Percentiles rank a stretch among this genome's conserved stretches.
phyloP scores from a whole-genome alignment of 352 stramenopile species.

The Globisporangium paddicum region DNA sequence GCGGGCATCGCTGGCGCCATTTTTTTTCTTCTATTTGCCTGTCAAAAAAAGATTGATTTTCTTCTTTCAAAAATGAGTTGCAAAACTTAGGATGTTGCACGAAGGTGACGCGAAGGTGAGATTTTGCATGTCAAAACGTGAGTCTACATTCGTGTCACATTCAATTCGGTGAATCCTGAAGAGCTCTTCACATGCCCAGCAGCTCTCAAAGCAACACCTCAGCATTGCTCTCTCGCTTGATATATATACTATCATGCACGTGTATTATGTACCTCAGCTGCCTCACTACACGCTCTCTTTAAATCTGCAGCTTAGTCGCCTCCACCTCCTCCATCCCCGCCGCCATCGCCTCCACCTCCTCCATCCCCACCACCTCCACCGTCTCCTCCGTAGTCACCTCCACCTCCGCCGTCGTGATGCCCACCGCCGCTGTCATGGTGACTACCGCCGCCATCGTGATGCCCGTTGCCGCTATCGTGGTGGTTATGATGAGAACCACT shows the following conservation, averaged over 20 bases:
- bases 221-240: too few relatives aligned
- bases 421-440: background rate
- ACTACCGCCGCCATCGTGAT: background rate
- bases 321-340: background rate
- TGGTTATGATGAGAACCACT: background rate
- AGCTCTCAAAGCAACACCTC: too few relatives aligned
- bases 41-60: conserved; percentile 7
- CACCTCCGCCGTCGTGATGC: background rate
- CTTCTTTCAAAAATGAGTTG: conserved; percentile 1
- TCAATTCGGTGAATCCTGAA: background rate
- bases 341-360: background rate
- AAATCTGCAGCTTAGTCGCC: background rate
- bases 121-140: background rate
- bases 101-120: conserved; percentile 4
- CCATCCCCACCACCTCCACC: background rate
- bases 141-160: background rate
- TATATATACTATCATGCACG: too few relatives aligned
- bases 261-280: background rate
- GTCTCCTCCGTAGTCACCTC: background rate
- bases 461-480: too few relatives aligned
- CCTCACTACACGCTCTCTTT: background rate
- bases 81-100: conserved; percentile 1
- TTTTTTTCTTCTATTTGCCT: background rate
- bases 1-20: conserved; percentile 5
- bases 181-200: background rate